These are phyloP conservation scores for Talaromyces stipitatus DNA, from an alignment of 495 filamentous ascomycete genomes.

Conservation along the genomic window DNA sequence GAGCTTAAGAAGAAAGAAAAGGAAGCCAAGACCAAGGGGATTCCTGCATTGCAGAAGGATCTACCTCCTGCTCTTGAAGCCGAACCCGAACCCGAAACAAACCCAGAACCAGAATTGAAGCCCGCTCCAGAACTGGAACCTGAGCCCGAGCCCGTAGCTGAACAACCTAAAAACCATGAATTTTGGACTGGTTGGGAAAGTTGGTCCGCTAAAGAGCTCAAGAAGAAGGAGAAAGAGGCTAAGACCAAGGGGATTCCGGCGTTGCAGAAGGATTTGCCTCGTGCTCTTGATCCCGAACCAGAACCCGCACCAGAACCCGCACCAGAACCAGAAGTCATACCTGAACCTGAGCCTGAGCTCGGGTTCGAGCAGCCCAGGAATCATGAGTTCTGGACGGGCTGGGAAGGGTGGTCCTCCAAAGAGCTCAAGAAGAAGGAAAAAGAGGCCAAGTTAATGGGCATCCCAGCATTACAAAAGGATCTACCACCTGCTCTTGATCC, in stretches of 20 bases:
- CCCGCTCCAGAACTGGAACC: neutral
- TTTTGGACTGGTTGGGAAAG: constrained; percentile 3
- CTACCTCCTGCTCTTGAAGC: constrained; percentile 1
- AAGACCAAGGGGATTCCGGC: constrained; percentile 9
- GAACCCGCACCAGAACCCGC: neutral
- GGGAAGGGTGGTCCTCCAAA: constrained; percentile 6
- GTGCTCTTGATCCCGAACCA: constrained; percentile 7
- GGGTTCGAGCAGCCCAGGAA: constrained; percentile 16
- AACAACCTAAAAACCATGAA: constrained; percentile 14
- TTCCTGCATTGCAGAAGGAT: neutral
- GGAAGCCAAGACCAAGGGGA: constrained; percentile 9
- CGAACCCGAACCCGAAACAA: neutral
- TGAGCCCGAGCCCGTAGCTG: constrained; percentile 22
- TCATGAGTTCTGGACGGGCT: constrained; percentile 11
- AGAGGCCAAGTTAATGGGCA: constrained; percentile 10
- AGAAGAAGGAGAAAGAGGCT: constrained; percentile 14
- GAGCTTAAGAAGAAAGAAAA: constrained; percentile 14
- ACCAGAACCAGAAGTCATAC: constrained; percentile 12
- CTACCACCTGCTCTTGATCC: constrained; percentile 4
- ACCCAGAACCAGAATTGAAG: neutral
- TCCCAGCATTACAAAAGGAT: neutral
- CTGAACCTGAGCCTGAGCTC: constrained; percentile 24
- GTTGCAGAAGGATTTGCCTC: neutral
- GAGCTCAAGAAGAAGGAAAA: constrained; percentile 15
- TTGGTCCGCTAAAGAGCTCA: constrained; percentile 8